phyloP scores from a whole-genome alignment of 2,329 filamentous ascomycete genomes.

The Calonectria ilicicola region DNA sequence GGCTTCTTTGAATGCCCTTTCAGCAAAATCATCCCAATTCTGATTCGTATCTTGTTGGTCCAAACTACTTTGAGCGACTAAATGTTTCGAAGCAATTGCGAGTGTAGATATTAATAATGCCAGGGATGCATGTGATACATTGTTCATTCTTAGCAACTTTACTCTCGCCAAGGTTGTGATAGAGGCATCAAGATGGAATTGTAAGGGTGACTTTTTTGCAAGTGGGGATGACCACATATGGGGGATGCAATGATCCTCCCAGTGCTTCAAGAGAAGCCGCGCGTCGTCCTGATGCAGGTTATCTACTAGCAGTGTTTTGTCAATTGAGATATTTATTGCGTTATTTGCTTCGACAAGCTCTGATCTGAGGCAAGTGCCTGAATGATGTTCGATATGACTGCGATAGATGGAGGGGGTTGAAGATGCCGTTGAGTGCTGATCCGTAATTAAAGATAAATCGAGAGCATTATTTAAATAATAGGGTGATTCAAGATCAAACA shows the following conservation, averaged over 20 bases:
- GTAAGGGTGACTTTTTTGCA: background rate
- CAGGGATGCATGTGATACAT: background rate
- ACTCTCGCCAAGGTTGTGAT: background rate
- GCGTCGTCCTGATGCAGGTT: background rate
- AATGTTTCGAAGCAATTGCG: background rate
- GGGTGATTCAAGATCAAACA: constrained; percentile 17
- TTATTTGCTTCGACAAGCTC: background rate
- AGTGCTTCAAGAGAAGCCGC: background rate
- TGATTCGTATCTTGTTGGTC: background rate
- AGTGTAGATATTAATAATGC: background rate
- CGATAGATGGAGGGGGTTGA: no score
- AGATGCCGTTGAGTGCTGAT: background rate
- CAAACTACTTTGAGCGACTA: background rate
- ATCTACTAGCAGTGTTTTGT: background rate
- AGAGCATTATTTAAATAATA: background rate
- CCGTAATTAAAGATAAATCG: background rate
- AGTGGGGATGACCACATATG: constrained; percentile 1
- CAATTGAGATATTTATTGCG: background rate
- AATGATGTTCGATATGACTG: background rate
- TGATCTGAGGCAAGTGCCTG: no score
- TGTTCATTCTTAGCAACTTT: background rate
- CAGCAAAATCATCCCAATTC: background rate
- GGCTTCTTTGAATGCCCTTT: background rate
- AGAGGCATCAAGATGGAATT: background rate
- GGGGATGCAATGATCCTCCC: background rate